Percentiles rank a stretch among this genome's conserved stretches.
phyloP scores from a whole-genome alignment of 2,329 filamentous ascomycete genomes.

The Microdochium trichocladiopsis region DNA sequence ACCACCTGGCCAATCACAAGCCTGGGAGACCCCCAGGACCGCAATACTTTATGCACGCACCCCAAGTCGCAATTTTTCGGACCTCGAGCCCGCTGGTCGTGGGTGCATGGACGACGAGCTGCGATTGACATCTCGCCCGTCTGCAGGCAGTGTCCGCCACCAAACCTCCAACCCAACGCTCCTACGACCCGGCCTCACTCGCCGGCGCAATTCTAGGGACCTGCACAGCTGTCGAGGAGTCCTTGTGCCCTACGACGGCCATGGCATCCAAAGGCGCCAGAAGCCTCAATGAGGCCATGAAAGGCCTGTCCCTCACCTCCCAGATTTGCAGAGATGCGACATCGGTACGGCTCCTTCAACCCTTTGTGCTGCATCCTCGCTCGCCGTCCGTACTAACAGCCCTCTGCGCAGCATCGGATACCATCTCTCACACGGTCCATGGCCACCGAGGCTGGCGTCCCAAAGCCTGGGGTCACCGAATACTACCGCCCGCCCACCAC shows the following conservation, averaged over 20 bases:
- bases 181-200: slow-evolving; percentile 4
- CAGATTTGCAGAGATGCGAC: slow-evolving; percentile 28
- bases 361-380: slow-evolving; percentile 3
- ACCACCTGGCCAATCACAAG: not conserved
- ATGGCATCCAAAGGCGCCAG: slow-evolving; percentile 43
- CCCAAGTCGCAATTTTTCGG: not conserved
- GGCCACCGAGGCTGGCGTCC: slow-evolving; percentile 43
- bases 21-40: not conserved
- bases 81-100: not conserved
- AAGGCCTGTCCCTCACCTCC: slow-evolving; percentile 37
- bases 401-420: slow-evolving; percentile 13
- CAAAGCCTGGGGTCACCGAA: slow-evolving; percentile 24
- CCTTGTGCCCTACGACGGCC: slow-evolving; percentile 8
- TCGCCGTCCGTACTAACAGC: slow-evolving; percentile 1
- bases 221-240: not conserved
- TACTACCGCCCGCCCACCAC: slow-evolving; percentile 21
- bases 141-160: not conserved
- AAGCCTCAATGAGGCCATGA: slow-evolving; percentile 46
- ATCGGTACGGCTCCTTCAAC: slow-evolving; percentile 13
- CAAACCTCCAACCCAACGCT: not conserved
- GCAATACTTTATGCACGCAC: not conserved
- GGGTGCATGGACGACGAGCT: not conserved
- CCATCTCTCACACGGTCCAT: slow-evolving; percentile 42
- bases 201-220: not conserved
- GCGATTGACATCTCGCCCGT: not conserved